Conservation (phyloP, 768 basidiomycete species). For the Amanita pseudoporphyria region DNA sequence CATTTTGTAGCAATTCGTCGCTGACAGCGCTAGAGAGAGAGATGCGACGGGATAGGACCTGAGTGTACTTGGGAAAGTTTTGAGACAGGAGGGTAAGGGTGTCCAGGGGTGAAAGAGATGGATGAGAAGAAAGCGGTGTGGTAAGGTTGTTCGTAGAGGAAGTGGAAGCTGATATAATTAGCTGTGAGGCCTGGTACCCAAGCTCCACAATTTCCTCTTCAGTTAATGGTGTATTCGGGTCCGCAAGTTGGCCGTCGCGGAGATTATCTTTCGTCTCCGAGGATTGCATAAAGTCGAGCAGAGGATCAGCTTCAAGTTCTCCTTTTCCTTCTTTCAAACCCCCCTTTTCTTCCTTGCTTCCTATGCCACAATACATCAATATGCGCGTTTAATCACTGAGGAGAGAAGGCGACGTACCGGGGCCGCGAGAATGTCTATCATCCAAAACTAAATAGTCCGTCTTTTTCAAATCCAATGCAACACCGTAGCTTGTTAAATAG, state of each 20-base stretch:
- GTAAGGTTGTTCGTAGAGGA: not conserved
- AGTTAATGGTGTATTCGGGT: slow-evolving; percentile 32
- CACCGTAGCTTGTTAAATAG: slow-evolving; percentile 83
- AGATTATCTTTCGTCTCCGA: slow-evolving; percentile 23
- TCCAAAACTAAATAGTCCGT: slow-evolving; percentile 94
- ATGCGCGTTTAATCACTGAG: slow-evolving; percentile 1
- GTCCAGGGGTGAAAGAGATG: slow-evolving; percentile 39
- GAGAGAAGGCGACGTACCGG: slow-evolving; percentile 9
- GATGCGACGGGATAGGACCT: slow-evolving; percentile 64
- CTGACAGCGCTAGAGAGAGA: slow-evolving; percentile 36
- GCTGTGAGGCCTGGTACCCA: slow-evolving; percentile 64
- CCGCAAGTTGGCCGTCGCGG: slow-evolving; percentile 11
- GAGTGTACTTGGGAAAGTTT: slow-evolving; percentile 84
- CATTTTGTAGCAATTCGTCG: slow-evolving; percentile 50
- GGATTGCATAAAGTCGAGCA: slow-evolving; percentile 9
- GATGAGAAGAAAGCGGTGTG: not conserved
- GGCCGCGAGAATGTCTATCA: slow-evolving; percentile 46
- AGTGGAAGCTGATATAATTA: slow-evolving; percentile 39
- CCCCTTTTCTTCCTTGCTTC: not conserved
- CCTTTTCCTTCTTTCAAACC: not conserved
- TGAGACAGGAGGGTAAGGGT: slow-evolving; percentile 65
- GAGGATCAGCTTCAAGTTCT: slow-evolving; percentile 2
- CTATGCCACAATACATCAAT: not conserved
- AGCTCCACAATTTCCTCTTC: slow-evolving; percentile 56
- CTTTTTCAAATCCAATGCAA: slow-evolving; percentile 89